Evolutionary conservation across 495 filamentous ascomycete species (phyloP), one percentile per base, ranked within the genome.

Genomic region (Penicillium maclennaniae): DNA sequence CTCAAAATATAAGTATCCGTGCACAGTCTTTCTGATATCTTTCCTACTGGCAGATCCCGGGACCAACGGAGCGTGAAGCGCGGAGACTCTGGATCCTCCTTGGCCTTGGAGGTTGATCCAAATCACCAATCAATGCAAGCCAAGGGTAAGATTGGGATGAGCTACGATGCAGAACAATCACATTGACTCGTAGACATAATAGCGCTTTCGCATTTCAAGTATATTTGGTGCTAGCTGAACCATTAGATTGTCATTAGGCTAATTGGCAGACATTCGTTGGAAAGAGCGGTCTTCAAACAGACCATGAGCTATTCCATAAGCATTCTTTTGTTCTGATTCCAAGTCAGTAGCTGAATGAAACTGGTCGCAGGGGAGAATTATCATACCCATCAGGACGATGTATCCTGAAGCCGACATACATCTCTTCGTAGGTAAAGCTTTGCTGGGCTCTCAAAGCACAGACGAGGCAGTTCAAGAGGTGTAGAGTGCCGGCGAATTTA

Each of bases 331-430:
- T 56, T 51, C 60, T 63, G 37, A 37, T 27, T 25, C 7, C 21
- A 51, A n/a, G 54, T 65, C 46, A 65, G 62, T 47, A 44, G 14
- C 3, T 34, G 9, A 15, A 40, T 0, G 23, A 31, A 16, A 4
- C 19, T 20, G 6, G 10, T 16, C 9, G 10, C 38, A 38, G n/a
- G 16, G n/a, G 14, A 39, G 14, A 39, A 26, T 39, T 4, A 23
- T 20, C 37, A 63, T 55, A 70, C 71, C 70, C 66, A 56, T 43
- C 46, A 62, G 58, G 56, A 50, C 48, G 54, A 61, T 64, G 52
- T 51, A 61, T 63, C 51, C 61, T 42, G 65, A 58, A 60, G 69
- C 72, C 70, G 69, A 53, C 70, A 55, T 49, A 56, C 52, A 42
- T 50, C 54, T 52, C 54, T 49, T 44, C 50, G 37, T 20, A 43